A percentile compares a stretch with the other conserved stretches of the same genome.
Evolutionary conservation across 352 stramenopile genomes (phyloP).

Genomic region (Pythium sp.): DNA sequence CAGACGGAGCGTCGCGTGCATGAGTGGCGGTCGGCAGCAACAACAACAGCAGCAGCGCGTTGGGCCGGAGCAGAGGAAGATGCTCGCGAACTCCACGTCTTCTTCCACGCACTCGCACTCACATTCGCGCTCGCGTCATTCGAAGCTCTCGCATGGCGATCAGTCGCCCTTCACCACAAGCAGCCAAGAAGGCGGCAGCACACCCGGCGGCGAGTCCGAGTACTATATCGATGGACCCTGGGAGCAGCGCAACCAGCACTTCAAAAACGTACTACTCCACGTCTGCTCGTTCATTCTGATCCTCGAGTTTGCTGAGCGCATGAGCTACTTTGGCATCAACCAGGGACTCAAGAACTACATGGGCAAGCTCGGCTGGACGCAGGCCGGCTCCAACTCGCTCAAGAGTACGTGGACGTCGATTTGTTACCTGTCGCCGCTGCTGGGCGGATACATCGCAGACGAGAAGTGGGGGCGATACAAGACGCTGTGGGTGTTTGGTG

Average conservation of each 20-base stretch:
- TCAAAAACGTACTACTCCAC: constrained; percentile 81
- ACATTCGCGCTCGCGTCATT: constrained; percentile 36
- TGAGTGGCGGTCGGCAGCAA: constrained; percentile 1
- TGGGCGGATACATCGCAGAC: constrained; percentile 84
- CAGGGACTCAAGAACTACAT: constrained; percentile 88
- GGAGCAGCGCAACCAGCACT: constrained; percentile 74
- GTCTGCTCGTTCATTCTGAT: constrained; percentile 87
- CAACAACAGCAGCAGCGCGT: background rate
- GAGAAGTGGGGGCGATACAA: constrained; percentile 85
- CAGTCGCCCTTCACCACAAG: constrained; percentile 37
- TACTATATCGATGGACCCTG: constrained; percentile 78
- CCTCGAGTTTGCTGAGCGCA: constrained; percentile 80
- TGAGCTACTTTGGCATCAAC: constrained; percentile 89
- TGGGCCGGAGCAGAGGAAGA: constrained; percentile 5
- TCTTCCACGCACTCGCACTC: constrained; percentile 40
- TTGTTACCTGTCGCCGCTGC: constrained; percentile 78
- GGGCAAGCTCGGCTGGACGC: constrained; percentile 64
- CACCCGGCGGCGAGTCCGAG: constrained; percentile 40
- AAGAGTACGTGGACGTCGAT: constrained; percentile 89
- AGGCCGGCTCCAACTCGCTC: constrained; percentile 82
- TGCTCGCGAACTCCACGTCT: constrained; percentile 21
- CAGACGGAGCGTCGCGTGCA: background rate
- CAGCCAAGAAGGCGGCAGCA: constrained; percentile 37
- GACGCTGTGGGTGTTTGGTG: constrained; percentile 78
- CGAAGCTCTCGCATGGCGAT: constrained; percentile 37